Evolutionary conservation across 2,329 filamentous ascomycete genomes (phyloP).

Genomic region (Penicillium concentricum): DNA sequence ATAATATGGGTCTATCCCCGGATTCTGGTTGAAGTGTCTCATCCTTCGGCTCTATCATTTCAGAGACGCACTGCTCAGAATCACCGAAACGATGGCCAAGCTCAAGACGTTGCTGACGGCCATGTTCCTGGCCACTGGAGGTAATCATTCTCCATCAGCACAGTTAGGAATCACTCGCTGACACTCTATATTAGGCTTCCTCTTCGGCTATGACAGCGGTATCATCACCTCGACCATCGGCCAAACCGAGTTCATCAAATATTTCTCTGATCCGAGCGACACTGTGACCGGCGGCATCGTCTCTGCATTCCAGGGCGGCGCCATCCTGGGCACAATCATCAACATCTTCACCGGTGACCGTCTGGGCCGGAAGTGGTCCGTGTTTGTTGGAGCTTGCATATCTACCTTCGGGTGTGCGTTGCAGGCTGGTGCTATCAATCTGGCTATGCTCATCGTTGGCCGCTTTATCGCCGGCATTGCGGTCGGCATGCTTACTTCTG

Average conservation of each 20-base stretch:
- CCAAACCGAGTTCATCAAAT: slow-evolving; percentile 28
- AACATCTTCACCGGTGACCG: slow-evolving; percentile 18
- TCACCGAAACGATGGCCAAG: slow-evolving; percentile 2
- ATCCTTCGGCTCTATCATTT: neutral
- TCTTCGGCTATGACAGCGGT: slow-evolving; percentile 36
- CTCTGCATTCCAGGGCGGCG: slow-evolving; percentile 39
- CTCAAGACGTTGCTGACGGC: slow-evolving; percentile 19
- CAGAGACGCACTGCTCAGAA: neutral
- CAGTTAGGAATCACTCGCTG: too few relatives aligned
- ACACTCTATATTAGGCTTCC: slow-evolving; percentile 21
- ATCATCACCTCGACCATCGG: slow-evolving; percentile 33
- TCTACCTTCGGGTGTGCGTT: slow-evolving; percentile 22
- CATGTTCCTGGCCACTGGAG: slow-evolving; percentile 22
- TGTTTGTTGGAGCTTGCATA: slow-evolving; percentile 13
- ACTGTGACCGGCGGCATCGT: slow-evolving; percentile 35
- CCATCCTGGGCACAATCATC: slow-evolving; percentile 22
- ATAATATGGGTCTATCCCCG: neutral
- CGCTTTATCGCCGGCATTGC: slow-evolving; percentile 31
- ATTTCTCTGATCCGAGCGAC: slow-evolving; percentile 22
- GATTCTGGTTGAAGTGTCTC: neutral
- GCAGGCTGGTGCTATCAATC: slow-evolving; percentile 26
- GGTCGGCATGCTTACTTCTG: slow-evolving; percentile 28
- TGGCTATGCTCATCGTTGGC: slow-evolving; percentile 30
- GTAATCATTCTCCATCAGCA: neutral
- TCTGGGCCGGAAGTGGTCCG: slow-evolving; percentile 11